Evolutionary conservation across 1,284 basidiomycete genomes (phyloP), one percentile per base, ranked within the genome.

Genomic region (Chalciporus sp.): DNA sequence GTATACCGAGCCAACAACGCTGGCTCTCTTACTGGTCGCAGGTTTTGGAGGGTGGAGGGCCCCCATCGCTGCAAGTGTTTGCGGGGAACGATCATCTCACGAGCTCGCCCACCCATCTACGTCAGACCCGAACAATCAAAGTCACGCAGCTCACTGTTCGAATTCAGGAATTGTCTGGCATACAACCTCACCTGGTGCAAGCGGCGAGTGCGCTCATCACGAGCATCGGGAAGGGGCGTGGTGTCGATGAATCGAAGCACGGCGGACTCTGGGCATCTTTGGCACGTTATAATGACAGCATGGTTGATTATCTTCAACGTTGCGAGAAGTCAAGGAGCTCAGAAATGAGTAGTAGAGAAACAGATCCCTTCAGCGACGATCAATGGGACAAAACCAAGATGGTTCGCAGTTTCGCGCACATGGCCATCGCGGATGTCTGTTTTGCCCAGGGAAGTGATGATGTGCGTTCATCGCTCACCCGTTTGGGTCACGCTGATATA

Each of bases 11-110:
- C 56, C 89, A 90, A 66, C 77, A 82, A 6, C 79, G 88, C 12
- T 91, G 84, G 78, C 71, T 91, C 12, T 78, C 80, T 59, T 90
- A 90, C 63, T 90, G 87, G 88, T 82, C 85, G 2, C 75, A 84
- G 6, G 61, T 88, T n/a, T 75, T 90, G 28, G 73, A 79, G 1
- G 73, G 78, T 43, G 77, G 79, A 47, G 82, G 76, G 0, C 86
- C 86, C 4, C 57, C 66, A 1, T 72, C 75, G 40, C 69, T 86
- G 56, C 84, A 80, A 79, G 43, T 12, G 9, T 53, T 42, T 23
- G 17, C 23, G 28, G 10, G 28, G 2, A 44, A 19, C 4, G 45
- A 19, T 10, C 16, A 10, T 14, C n/a, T n/a, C 0, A 40, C 43
- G 26, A 17, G 17, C 16, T 51, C 11, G 53, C 56, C 6, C 28